Base-by-base conservation (phyloP, 139 green algal species). In the Asterochloris sp. region DNA sequence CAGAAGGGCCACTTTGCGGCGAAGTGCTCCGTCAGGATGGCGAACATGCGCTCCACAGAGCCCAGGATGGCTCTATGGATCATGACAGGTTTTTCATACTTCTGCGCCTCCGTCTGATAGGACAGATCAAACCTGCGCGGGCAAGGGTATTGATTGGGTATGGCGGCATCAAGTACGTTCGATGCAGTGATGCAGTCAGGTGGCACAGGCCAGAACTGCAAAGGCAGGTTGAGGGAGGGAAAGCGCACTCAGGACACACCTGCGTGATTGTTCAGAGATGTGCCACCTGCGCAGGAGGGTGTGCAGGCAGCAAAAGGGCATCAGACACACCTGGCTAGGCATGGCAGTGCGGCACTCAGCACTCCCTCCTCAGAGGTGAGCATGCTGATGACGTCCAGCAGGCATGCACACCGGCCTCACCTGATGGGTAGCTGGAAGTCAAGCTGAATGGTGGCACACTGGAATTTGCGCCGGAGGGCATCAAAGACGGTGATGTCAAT, bases 391-490 rank as follows among this genome's bases (percentile, higher is more conserved):
- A 54, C 38, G 6, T 54, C 4, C 38, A 54, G 38, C 38, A 54
- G 38, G 38, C 38, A 54, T 54, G 38, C 38, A 6, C 2, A 54
- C 10, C 95, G 86, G 68, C 91, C 85, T 54, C 28, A 54, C 38
- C 93, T 84, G 89, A 98, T 99, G 84, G 96, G 96, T 78, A 99
- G 90, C 93, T 99, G 96, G 92, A 99, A 99, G 92, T 99, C 97
- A 9, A 98, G 90, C 89, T 98, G 96, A 74, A 98, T 91, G 17
- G 96, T 98, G 73, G 96, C 96, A 84, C 95, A 98, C 89, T 98
- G 95, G 89, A 98, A 97, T 84, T 95, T 97, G 76, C 96, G 90
- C 63, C 90, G 88, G 29, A 98, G 89, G 0, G 96, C 96, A 78
- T 98, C 95, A 78, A 94, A 98, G 75, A 98, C 95, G 28, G 91